Percentiles rank a stretch among this genome's conserved stretches.
phyloP scores from a whole-genome alignment of 345 rosid genomes.

The Gossypium turneri region DNA sequence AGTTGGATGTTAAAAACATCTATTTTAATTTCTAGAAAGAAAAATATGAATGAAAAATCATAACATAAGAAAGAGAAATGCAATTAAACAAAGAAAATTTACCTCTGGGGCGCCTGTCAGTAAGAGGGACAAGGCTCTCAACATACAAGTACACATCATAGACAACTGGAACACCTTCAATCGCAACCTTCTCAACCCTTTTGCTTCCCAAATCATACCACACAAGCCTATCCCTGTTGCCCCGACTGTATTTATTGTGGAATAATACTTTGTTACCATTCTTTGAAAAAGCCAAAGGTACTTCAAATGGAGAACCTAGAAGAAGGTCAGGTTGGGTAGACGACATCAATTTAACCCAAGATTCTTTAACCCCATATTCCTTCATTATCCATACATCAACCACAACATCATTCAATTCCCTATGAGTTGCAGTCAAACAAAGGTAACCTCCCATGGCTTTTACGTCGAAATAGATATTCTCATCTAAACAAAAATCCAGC shows the following conservation, averaged over 20 bases:
- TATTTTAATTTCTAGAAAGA: no score
- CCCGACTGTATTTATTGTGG: not conserved
- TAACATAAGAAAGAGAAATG: no score
- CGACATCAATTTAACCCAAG: not conserved
- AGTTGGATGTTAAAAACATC: no score
- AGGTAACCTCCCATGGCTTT: conserved; percentile 23
- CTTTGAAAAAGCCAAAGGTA: conserved; percentile 2
- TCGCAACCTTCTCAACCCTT: not conserved
- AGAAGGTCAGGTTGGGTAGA: not conserved
- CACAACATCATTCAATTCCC: not conserved
- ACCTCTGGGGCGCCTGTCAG: no score
- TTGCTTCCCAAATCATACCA: not conserved
- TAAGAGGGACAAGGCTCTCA: no score
- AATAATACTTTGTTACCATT: not conserved
- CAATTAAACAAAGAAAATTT: no score
- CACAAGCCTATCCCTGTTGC: no score
- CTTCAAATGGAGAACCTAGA: not conserved
- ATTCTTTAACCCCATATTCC: not conserved
- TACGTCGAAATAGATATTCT: conserved; percentile 20
- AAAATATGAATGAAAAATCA: no score
- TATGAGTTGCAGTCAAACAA: conserved; percentile 22
- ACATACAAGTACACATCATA: not conserved
- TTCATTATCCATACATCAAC: conserved; percentile 9
- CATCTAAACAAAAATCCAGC: conserved; percentile 15
- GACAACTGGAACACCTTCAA: not conserved